These are phyloP conservation scores for Penicillium italicum DNA, from an alignment of 2,329 filamentous ascomycete genomes.

Conservation along the genomic window DNA sequence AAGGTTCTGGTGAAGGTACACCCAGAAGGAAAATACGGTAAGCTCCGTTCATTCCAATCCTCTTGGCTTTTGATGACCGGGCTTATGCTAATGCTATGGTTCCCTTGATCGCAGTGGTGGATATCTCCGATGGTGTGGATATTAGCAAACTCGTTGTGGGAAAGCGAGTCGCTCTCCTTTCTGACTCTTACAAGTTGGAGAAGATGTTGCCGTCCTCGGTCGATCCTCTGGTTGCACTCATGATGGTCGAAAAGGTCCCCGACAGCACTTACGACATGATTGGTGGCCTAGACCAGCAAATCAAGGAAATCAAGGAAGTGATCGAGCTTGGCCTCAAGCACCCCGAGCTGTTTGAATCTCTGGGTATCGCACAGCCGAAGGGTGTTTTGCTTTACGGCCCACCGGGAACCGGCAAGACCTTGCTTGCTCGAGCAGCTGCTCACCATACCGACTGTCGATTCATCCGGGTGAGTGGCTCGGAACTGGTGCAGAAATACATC, in stretches of 20 bases:
- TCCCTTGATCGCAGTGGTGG: constrained; percentile 65
- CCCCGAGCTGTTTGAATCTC: constrained; percentile 96
- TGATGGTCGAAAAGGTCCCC: constrained; percentile 99
- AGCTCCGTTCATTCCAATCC: constrained; percentile 25
- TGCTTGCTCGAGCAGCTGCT: constrained; percentile 89
- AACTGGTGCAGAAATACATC: constrained; percentile 98
- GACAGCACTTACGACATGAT: constrained; percentile 99
- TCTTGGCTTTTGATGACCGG: background rate
- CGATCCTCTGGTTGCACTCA: constrained; percentile 95
- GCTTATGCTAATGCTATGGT: background rate
- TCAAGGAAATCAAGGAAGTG: constrained; percentile 99
- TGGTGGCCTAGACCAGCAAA: constrained; percentile 95
- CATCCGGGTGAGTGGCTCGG: constrained; percentile 92
- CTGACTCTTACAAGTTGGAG: constrained; percentile 97
- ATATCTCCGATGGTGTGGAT: constrained; percentile 91
- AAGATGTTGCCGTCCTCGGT: constrained; percentile 98
- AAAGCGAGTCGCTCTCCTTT: constrained; percentile 94
- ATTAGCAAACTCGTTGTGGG: constrained; percentile 92
- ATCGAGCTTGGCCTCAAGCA: constrained; percentile 98
- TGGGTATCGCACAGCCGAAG: constrained; percentile 97
- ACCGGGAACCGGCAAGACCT: constrained; percentile 93
- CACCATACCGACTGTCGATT: constrained; percentile 99
- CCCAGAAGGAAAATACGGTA: constrained; percentile 99
- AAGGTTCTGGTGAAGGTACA: constrained; percentile 99
- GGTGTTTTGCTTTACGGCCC: constrained; percentile 95